Evolutionary conservation across 1,284 basidiomycete species (phyloP), one percentile per base, ranked within the genome.

Genomic region (Cryptococcus sp.): DNA sequence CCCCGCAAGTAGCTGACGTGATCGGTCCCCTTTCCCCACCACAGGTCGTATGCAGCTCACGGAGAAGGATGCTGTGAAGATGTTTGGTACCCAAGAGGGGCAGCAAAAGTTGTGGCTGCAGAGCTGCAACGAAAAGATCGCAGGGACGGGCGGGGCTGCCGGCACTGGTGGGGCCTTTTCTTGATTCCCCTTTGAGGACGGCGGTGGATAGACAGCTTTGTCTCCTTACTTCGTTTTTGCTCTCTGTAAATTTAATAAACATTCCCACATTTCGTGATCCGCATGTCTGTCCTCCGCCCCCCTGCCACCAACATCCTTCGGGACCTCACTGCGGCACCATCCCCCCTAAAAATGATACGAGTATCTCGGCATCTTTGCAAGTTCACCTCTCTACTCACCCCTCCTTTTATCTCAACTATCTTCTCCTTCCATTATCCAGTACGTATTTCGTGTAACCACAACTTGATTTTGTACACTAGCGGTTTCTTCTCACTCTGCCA

Each of bases 21-120:
- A 33, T 48, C n/a, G n/a, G n/a, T 21, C 12, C 11, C 23, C 37
- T n/a, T 4, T 39, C 35, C 16, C 39, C 33, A 4, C 18, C 18
- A 40, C 50, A 52, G 57, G 57, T 24, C 44, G 52, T 44, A 37
- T 50, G 35, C 42, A 55, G 20, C 33, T 59, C 21, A 16, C 40
- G 2, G 47, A 60, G 4, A 24, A 56, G 23, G 63, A 64, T 37
- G 63, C 63, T 9, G 60, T 57, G 24, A 23, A 21, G 33, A 57
- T 64, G 57, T 61, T 64, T 44, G 46, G 40, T 21, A 16, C 20
- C 11, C 42, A 50, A 23, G 48, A 20, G 2, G 13, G 39, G 7
- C 11, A 50, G 9, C 54, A 56, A 40, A 28, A 56, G 40, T 40
- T 28, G 38, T 33, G 54, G 44, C 33, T 56, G 20, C 48, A 50